Evolutionary conservation across 495 filamentous ascomycete genomes (phyloP), one percentile per base, ranked within the genome.

Genomic region (Hyphodiscus hymeniophilus): DNA sequence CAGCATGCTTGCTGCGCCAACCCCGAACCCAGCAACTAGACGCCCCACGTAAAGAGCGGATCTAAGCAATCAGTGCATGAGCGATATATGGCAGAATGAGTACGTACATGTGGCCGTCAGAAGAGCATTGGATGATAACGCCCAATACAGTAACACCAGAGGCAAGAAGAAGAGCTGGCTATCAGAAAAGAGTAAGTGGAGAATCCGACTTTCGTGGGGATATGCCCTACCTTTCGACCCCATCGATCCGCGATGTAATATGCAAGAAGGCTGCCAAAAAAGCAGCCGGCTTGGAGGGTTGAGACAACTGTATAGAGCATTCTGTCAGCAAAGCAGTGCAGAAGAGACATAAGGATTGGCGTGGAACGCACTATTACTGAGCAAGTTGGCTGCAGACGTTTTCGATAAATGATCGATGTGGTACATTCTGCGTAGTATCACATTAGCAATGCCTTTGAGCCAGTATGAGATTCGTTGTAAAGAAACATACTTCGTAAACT

Each of bases 1-100:
- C 45, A 84, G 65, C 76, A 82, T 81, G 17, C 75, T 77, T 21
- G 79, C 78, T 35, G 71, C 75, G 18, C 81, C 81, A 51, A 84
- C 73, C 22, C 81, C 81, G 16, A 86, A 58, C 16, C 84, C 84
- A 39, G 73, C 76, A 22, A 87, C 64, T 15, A 88, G 73, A 45
- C 82, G 74, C 51, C 77, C 82, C 49, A 81, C 70, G 55, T 85
- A 86, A 68, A 87, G 78, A 38, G 63, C 67, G 35, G 65, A 60
- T 16, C 53, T 56, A 33, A 1, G 75, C 45, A 31, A 67, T 52
- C 15, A 66, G 69, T n/a, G 41, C 51, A 11, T 54, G 2, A 7
- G 45, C 52, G 47, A 15, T 42, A 47, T 35, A 52, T 54, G 20
- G 53, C 7, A 36, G 34, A 5, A 34, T 23, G 10, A 23, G 15